Percentiles rank a stretch among this genome's conserved stretches.
Evolutionary conservation across 306 rosid genomes (phyloP).

Genomic region (Cyamopsis tetragonoloba): DNA sequence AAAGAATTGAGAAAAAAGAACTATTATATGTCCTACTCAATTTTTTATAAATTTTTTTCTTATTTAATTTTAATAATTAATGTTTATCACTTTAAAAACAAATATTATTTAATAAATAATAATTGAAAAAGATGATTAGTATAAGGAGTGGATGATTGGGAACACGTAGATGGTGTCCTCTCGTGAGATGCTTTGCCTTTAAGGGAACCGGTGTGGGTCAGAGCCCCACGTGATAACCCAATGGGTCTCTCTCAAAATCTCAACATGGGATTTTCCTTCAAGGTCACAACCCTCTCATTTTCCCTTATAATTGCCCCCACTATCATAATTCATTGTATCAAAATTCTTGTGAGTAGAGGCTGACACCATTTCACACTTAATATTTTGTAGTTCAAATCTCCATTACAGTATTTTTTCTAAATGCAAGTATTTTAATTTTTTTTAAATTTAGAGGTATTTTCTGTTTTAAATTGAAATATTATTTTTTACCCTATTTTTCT

Average conservation of each 20-base stretch:
- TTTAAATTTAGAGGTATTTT: too few relatives aligned
- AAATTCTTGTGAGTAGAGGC: background rate
- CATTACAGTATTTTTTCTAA: too few relatives aligned
- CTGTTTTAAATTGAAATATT: background rate
- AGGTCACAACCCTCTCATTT: conserved; percentile 35
- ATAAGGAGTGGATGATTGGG: background rate
- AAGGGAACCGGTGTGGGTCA: conserved; percentile 62
- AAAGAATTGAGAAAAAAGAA: background rate
- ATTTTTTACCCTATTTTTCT: too few relatives aligned
- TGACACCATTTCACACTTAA: too few relatives aligned
- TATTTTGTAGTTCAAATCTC: too few relatives aligned
- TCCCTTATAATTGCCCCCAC: background rate
- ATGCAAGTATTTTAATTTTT: too few relatives aligned
- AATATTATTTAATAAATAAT: too few relatives aligned
- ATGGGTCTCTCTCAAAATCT: conserved; percentile 58
- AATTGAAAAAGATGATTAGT: background rate
- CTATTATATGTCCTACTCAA: too few relatives aligned
- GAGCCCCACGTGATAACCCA: conserved; percentile 80
- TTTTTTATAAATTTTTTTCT: too few relatives aligned
- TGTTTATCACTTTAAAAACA: too few relatives aligned
- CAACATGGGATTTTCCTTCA: conserved; percentile 46
- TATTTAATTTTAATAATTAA: too few relatives aligned
- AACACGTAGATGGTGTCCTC: conserved; percentile 28
- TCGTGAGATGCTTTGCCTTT: conserved; percentile 59
- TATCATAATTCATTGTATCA: background rate